phyloP scores from a whole-genome alignment of 345 rosid species.

The Sonneratia caseolaris region DNA sequence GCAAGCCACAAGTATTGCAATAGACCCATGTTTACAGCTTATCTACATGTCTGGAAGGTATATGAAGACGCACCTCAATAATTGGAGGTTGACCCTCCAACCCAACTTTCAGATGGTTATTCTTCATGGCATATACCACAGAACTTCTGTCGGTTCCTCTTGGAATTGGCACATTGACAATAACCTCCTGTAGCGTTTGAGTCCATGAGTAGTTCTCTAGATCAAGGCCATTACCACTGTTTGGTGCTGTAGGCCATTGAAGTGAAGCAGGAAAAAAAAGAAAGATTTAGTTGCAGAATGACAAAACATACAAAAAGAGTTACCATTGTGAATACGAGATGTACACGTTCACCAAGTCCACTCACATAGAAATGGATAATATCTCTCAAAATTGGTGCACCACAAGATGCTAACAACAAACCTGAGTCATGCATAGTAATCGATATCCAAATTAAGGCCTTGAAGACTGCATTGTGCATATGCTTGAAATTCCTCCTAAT shows the following conservation, averaged over 20 bases:
- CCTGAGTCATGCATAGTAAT: background rate
- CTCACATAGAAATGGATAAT: no score
- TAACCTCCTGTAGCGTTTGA: constrained; percentile 81
- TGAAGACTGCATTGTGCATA: background rate
- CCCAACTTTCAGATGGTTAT: constrained; percentile 73
- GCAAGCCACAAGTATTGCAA: background rate
- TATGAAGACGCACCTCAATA: constrained; percentile 53
- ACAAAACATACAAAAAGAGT: background rate
- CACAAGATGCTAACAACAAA: background rate
- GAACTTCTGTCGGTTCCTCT: constrained; percentile 62
- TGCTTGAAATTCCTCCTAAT: background rate
- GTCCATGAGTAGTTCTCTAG: constrained; percentile 85
- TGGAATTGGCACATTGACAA: constrained; percentile 62
- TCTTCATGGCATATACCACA: constrained; percentile 70
- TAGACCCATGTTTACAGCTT: background rate
- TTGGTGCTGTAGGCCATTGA: constrained; percentile 44
- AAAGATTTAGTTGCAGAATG: background rate
- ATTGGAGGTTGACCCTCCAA: constrained; percentile 75
- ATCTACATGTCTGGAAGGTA: background rate
- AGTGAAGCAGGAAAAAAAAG: background rate
- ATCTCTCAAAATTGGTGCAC: background rate
- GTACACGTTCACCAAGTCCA: background rate
- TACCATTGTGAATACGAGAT: background rate
- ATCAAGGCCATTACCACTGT: constrained; percentile 84
- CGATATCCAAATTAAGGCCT: background rate